phyloP scores from a whole-genome alignment of 2,329 filamentous ascomycete species.

The Epicoccum nigrum region DNA sequence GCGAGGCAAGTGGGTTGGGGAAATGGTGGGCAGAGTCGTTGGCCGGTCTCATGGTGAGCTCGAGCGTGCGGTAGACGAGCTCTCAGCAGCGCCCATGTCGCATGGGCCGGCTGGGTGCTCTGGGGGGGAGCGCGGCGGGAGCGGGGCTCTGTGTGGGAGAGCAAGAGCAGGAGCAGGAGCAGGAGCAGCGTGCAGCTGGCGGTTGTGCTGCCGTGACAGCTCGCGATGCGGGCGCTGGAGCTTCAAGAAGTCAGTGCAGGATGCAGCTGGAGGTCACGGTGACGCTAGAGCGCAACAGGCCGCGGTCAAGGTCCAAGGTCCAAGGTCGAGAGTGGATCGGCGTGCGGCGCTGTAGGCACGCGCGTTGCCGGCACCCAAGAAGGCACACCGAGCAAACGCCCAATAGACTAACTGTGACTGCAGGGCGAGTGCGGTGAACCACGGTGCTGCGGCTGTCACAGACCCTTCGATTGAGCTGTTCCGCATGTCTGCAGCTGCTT shows the following conservation, averaged over 20 bases:
- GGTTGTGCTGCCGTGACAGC: conserved; percentile 3
- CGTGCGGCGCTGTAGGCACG: neutral
- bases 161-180: neutral
- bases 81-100: conserved; percentile 42
- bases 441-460: neutral
- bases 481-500: neutral
- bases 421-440: neutral
- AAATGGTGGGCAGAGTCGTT: conserved; percentile 30
- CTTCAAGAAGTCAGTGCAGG: conserved; percentile 1
- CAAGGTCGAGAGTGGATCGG: conserved; percentile 4
- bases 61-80: conserved; percentile 27
- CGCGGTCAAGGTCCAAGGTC: too few relatives aligned
- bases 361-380: neutral
- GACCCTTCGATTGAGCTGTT: neutral
- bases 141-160: neutral
- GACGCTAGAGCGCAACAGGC: conserved; percentile 5
- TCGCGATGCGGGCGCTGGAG: conserved; percentile 6
- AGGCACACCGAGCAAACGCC: neutral
- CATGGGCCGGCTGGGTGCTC: conserved; percentile 20
- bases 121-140: conserved; percentile 1
- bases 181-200: neutral
- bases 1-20: conserved; percentile 38
- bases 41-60: conserved; percentile 41
- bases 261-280: conserved; percentile 2
- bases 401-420: neutral